Conservation (phyloP, 441 rosid genomes). For the Metrosideros polymorpha region DNA sequence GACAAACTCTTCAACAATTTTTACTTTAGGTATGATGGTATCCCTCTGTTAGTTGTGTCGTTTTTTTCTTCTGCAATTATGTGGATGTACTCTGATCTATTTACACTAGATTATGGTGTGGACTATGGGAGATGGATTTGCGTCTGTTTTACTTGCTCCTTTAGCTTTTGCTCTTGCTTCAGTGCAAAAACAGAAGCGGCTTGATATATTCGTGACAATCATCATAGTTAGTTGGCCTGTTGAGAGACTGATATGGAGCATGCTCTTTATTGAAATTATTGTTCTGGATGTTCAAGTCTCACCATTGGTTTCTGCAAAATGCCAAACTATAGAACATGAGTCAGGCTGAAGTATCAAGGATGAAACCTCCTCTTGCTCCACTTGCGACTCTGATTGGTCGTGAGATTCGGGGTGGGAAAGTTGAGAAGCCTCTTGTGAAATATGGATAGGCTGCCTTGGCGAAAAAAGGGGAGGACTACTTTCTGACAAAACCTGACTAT, state of each 20-base stretch:
- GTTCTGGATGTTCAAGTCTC: constrained; percentile 14
- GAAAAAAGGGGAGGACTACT: constrained; percentile 95
- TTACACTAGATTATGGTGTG: neutral
- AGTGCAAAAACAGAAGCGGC: neutral
- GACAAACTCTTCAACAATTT: neutral
- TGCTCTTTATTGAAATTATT: neutral
- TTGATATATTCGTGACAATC: neutral
- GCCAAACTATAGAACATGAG: constrained; percentile 58
- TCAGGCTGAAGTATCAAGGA: constrained; percentile 49
- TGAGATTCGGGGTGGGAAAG: constrained; percentile 81
- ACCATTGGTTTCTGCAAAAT: constrained; percentile 22
- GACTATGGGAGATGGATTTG: neutral
- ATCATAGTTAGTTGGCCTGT: neutral
- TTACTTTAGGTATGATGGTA: neutral
- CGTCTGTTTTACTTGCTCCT: neutral
- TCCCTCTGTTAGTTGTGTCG: neutral
- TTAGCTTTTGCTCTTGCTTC: neutral
- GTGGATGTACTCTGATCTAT: neutral
- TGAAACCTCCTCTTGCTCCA: constrained; percentile 69
- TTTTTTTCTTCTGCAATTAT: neutral
- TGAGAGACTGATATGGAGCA: neutral
- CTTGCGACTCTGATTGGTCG: constrained; percentile 88
- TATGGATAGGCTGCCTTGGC: constrained; percentile 96
- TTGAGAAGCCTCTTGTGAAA: constrained; percentile 73
- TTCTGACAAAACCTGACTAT: constrained; percentile 68